Base-by-base conservation (phyloP, 345 rosid genomes). In the Cardamine resedifolia region DNA sequence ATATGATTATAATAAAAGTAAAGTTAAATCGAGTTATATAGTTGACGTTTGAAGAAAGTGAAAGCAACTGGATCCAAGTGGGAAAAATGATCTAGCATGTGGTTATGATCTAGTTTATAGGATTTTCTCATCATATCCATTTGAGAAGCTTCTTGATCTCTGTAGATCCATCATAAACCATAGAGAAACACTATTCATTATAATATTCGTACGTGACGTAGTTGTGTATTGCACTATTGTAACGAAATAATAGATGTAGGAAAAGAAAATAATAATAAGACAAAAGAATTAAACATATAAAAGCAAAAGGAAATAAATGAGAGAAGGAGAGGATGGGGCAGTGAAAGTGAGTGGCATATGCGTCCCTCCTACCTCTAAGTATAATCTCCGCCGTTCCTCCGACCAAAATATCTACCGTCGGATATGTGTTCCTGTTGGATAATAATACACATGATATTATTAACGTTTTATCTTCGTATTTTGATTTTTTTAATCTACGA, bases 291-390 rank as follows among this genome's bases (percentile, higher is more conserved):
- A 61, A 61, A 61, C 12, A 60, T 4, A 60, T 26, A 53, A 12
- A 56, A 56, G 36, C 20, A 72, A 64, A 66, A 57, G 21, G 24
- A 63, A 43, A 55, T n/a, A 63, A 55, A 64, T 6, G 44, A 64
- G 45, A 39, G 31, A 26, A 43, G 33, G 39, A 14, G 52, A 58
- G 72, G 61, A 66, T 74, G 78, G 68, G 78, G 78, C 55, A 74
- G 43, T 49, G 72, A 74, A 41, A 58, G 78, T 36, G 60, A 74
- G 78, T 26, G 36, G 67, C 78, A 74, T 66, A 58, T 73, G 72
- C 71, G 10, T 44, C 24, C 33, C n/a, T 38, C 43, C 9, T n/a
- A 30, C 20, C 48, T 55, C 38, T 31, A 45, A 64, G n/a, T n/a
- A n/a, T n/a, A n/a, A n/a, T 19, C 59, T 74, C 43, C 49, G 49